Evolutionary conservation across 2,329 filamentous ascomycete species (phyloP).

Genomic region (Fusarium austroafricanum): DNA sequence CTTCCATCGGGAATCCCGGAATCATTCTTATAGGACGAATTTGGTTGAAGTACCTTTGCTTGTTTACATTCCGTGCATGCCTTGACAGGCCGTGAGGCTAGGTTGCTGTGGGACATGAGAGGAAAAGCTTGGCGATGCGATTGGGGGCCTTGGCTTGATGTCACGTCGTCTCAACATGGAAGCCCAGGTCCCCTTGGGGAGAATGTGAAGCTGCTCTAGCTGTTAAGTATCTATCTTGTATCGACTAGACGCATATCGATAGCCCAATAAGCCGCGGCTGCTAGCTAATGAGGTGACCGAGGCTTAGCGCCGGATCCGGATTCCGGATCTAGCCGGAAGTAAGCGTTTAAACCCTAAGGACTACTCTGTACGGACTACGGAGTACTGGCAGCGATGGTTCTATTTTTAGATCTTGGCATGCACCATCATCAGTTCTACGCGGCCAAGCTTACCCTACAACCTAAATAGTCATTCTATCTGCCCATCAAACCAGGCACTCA

Average conservation of each 20-base stretch:
- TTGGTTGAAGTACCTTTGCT: slow-evolving; percentile 12
- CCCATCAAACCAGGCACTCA: too few relatives aligned
- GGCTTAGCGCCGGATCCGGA: neutral
- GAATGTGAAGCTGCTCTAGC: neutral
- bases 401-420: too few relatives aligned
- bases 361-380: too few relatives aligned
- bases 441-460: too few relatives aligned
- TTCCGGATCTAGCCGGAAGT: too few relatives aligned
- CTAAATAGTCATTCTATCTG: too few relatives aligned
- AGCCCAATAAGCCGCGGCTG: neutral
- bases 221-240: neutral
- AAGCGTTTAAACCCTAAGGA: too few relatives aligned
- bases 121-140: neutral
- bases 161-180: neutral
- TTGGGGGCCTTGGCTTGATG: neutral
- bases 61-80: slow-evolving; percentile 35
- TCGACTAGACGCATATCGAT: slow-evolving; percentile 2
- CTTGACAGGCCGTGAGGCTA: slow-evolving; percentile 13
- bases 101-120: neutral
- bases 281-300: neutral
- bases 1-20: too few relatives aligned
- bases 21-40: too few relatives aligned
- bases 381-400: too few relatives aligned
- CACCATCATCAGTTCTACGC: too few relatives aligned
- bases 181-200: neutral